Base-by-base conservation (phyloP, 2,329 filamentous ascomycete genomes). In the Tolypocladium guangdongense region DNA sequence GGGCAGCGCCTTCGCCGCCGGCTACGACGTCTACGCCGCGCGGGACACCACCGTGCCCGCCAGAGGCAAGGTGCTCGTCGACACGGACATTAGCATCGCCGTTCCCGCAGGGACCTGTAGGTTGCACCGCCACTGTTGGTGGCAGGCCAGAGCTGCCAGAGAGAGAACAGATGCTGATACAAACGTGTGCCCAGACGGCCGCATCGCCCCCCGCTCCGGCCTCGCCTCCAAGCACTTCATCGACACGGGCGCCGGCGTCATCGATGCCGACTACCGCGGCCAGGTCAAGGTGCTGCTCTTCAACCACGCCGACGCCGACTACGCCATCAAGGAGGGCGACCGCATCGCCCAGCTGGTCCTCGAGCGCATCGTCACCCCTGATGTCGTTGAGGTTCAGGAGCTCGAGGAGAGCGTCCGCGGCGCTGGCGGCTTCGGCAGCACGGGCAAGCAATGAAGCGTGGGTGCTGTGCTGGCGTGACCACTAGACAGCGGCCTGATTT, bases 221-320 rank as follows among this genome's bases (percentile, higher is more conserved):
- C 84, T 96, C 37, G 92, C 92, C 2, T 78, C 84, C 56, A 99
- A 99, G 76, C 84, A 97, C 74, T 93, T 91, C 73, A 97, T 99
- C 68, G 90, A 96, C 70, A 93, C 88, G 0, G 90, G 95, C 57
- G 93, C 93, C 0, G 93, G 93, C 52, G 93, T 99, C 59, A 97
- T 99, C 63, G 93, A 99, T 70, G 91, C 92, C 36, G 93, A 99
- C 72, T 99, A 99, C 76, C 82, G 93, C 37, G 93, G 93, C 22
- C 88, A 88, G 61, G 86, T 99, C 64, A 96, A 95, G 77, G 87
- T 99, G 30, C 78, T 99, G 60, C 81, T 99, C 51, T 97, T 97
- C 71, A 99, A 99, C 74, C 86, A 95, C 70, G 80, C 80, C 51
- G 90, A 96, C 50, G 72, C 74, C 41, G 90, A 96, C 68, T 97